Conservation (phyloP, 2,329 filamentous ascomycete species). For the Penicillium sp. region DNA sequence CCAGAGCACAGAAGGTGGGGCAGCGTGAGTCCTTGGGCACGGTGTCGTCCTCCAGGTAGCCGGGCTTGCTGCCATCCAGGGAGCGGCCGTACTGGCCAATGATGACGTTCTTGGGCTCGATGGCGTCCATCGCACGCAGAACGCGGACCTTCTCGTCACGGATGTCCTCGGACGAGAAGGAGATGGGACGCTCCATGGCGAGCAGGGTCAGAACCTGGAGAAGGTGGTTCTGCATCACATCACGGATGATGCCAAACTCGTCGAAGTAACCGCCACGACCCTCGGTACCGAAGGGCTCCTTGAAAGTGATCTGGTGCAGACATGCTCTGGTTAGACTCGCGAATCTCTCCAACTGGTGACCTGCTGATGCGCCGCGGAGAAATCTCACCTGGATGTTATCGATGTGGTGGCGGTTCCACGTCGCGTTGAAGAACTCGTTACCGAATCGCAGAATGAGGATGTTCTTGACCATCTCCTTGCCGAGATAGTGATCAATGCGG, state of each 20-base stretch:
- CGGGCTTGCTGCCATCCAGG: slow-evolving; percentile 89
- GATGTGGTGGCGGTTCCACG: slow-evolving; percentile 99
- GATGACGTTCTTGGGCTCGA: slow-evolving; percentile 99
- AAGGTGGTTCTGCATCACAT: slow-evolving; percentile 99
- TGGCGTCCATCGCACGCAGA: slow-evolving; percentile 82
- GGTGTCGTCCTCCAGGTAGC: slow-evolving; percentile 98
- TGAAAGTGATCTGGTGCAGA: slow-evolving; percentile 74
- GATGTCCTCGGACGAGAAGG: slow-evolving; percentile 96
- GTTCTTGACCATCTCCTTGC: slow-evolving; percentile 99
- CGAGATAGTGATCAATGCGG: slow-evolving; percentile 98
- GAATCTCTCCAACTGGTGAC: no score
- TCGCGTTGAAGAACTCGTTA: slow-evolving; percentile 97
- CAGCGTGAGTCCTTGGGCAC: slow-evolving; percentile 96
- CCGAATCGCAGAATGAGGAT: slow-evolving; percentile 96
- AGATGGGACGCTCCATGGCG: slow-evolving; percentile 97
- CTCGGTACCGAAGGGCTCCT: slow-evolving; percentile 98
- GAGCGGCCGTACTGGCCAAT: slow-evolving; percentile 98
- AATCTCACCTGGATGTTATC: slow-evolving; percentile 75
- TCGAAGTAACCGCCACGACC: slow-evolving; percentile 98
- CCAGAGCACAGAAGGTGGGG: slow-evolving; percentile 95
- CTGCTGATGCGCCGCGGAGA: no score
- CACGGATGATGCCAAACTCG: slow-evolving; percentile 97
- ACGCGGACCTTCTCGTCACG: slow-evolving; percentile 97
- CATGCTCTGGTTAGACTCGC: neutral
- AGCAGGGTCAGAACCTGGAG: slow-evolving; percentile 93